Base-by-base conservation (phyloP, 768 basidiomycete genomes). In the Mycena maculata region DNA sequence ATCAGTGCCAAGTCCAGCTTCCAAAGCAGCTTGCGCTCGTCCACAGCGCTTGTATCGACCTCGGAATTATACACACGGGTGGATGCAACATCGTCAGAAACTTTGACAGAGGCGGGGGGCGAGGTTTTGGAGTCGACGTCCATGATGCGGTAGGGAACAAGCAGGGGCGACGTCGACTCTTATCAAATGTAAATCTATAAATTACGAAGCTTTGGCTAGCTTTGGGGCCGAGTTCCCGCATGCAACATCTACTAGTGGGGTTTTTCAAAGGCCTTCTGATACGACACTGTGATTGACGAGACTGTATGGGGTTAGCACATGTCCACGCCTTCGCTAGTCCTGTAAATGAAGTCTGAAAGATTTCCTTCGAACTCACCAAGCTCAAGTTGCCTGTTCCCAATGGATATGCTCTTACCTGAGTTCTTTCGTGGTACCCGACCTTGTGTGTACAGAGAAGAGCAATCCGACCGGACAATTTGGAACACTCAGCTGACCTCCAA, bases 1-100 rank as follows among this genome's bases (percentile, higher is more conserved):
- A 91, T 83, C 67, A 91, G 83, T n/a, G 84, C 84, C 63, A 82
- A 70, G 76, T 91, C 91, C 50, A 93, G 84, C 78, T 92, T 93
- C 72, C 91, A 81, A 67, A 94, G 73, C 66, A 93, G 75, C 74
- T 87, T 89, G 61, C 85, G 85, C 76, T 92, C 92, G 73, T 94
- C 86, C 52, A 94, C 79, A 12, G 79, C 82, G 65, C 86, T 88
- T 28, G 84, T 77, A 74, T 91, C 90, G 63, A 90, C 72, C 49
- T 86, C 79, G n/a, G 85, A 76, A 70, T 84, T 84, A 70, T 81
- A 85, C 45, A 83, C 45, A 33, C 74, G 72, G 23, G 75, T 67
- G n/a, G 79, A 77, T 6, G 72, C 76, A 60, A 78, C 82, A 67
- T 77, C 80, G 52, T 79, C 79, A 7, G 62, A 54, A 33, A 62